Base-by-base conservation (phyloP, 202 grass and related monocot species). In the Zizania palustris region DNA sequence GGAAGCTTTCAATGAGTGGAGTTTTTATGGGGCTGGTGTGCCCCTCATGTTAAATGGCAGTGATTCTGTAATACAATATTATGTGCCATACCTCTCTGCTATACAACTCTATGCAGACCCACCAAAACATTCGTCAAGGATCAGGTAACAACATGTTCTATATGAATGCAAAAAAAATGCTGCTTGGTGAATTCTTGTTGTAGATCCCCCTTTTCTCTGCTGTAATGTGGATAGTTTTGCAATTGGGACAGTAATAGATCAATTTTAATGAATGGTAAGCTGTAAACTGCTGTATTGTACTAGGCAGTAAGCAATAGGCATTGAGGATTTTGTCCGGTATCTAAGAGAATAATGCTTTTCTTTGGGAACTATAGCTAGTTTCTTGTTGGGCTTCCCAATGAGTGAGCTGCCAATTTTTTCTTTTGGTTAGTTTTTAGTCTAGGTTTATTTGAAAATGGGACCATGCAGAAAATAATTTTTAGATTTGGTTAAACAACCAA, bases 1-100 rank as follows among this genome's bases (percentile, higher is more conserved):
- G 93, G 91, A 97, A 40, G 88, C 94, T 68, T 93, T 97, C 75
- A 93, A 85, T 33, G 94, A 97, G 79, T 92, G 94, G 88, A 93
- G 91, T 74, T 92, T 90, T 20, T 97, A 97, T 74, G 94, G 94
- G 28, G 88, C 84, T 70, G 94, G 94, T 10, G 94, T 97, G 3
- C 94, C 90, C 6, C 75, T 97, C 38, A 18, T 97, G 80, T 79
- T 97, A 49, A 91, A 86, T 72, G 88, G 86, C 22, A 92, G 65
- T 57, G 91, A 97, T 54, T 85, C 78, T 63, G 93, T 97, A 54
- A 85, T 93, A 77, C 90, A 97, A 60, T 93, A 97, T 75, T 97
- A 97, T 61, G 94, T 93, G 69, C 94, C 94, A 0, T 97, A 87
- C 63, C 88, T 97, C 58, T 97, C 94, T 78, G 91, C 84, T 10